Conservation (phyloP, 345 rosid genomes). For the Eucalyptus pauciflora region DNA sequence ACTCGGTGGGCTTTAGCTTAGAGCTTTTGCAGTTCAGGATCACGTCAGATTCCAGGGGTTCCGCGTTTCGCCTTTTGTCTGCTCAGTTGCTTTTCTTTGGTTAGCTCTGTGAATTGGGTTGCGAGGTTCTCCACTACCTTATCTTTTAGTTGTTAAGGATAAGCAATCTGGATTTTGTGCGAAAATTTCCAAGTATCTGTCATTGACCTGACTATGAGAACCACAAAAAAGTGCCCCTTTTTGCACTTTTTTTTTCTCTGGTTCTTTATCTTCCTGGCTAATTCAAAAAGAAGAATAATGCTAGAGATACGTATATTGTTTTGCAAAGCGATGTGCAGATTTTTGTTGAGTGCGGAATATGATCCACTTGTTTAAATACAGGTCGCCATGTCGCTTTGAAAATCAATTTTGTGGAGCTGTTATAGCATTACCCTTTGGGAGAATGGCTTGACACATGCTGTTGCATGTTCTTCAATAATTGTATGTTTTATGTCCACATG, state of each 20-base stretch:
- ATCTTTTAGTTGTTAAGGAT: not conserved
- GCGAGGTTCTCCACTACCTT: not conserved
- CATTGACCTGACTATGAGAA: not conserved
- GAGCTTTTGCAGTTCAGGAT: not conserved
- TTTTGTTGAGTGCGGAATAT: not conserved
- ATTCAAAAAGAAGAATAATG: not conserved
- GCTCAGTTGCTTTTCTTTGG: not conserved
- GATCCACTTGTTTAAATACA: not conserved
- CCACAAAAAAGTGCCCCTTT: not conserved
- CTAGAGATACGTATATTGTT: not conserved
- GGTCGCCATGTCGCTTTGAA: not conserved
- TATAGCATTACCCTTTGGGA: not conserved
- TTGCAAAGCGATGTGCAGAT: not conserved
- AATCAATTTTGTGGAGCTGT: not conserved
- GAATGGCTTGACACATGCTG: not conserved
- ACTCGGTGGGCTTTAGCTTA: not conserved
- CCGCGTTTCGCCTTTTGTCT: not conserved
- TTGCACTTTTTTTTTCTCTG: not conserved
- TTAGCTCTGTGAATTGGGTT: not conserved
- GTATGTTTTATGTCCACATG: not conserved
- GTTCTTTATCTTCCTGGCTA: not conserved
- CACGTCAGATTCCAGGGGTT: not conserved
- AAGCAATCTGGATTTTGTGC: not conserved
- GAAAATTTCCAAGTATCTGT: not conserved
- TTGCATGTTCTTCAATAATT: not conserved